Percentiles rank a stretch among this genome's conserved stretches.
phyloP scores from a whole-genome alignment of 257 asterid species.

The Schizonepeta tenuifolia region DNA sequence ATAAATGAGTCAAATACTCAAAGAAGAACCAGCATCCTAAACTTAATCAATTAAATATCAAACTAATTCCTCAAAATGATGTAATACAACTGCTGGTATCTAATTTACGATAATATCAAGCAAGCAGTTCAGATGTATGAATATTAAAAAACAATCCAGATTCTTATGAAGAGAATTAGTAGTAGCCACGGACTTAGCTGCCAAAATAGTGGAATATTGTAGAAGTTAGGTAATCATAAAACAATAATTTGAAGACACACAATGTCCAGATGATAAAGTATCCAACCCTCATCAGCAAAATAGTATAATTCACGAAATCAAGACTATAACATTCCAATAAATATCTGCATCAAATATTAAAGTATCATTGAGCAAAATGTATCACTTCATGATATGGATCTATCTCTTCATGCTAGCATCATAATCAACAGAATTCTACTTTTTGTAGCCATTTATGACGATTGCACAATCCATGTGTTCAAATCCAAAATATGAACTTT shows the following conservation, averaged over 20 bases:
- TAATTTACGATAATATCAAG: not conserved
- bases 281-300: not conserved
- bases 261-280: not conserved
- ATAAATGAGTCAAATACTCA: constrained; percentile 8
- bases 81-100: not conserved
- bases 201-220: not conserved
- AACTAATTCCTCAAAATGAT: not conserved
- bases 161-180: too few species aligned
- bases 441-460: too few species aligned
- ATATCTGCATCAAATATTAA: too few species aligned
- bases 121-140: constrained; percentile 10
- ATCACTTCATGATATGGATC: not conserved
- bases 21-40: constrained; percentile 10
- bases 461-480: not conserved
- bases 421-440: too few species aligned
- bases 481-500: not conserved
- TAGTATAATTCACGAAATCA: not conserved
- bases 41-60: not conserved
- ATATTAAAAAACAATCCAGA: not conserved
- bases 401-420: too few species aligned
- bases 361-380: constrained; percentile 5
- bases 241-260: not conserved
- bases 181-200: too few species aligned
- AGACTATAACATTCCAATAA: not conserved
- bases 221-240: not conserved